Percentiles rank a stretch among this genome's conserved stretches.
These are phyloP conservation scores for Aspergillus carlsbadensis DNA, from an alignment of 495 filamentous ascomycete species.

Conservation along the genomic window DNA sequence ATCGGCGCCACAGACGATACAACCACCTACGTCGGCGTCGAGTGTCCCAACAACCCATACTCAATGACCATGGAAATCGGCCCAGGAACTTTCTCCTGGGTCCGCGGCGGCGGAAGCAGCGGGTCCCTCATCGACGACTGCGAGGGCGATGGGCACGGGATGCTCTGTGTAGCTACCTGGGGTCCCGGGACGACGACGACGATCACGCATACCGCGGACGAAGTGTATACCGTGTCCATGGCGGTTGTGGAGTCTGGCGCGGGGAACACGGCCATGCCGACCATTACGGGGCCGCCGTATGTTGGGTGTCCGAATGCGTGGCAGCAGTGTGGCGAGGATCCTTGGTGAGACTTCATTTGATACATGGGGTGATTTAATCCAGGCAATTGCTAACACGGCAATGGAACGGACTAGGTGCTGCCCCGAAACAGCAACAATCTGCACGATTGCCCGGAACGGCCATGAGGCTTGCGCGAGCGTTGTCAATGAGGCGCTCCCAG, in stretches of 20 bases:
- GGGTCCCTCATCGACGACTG: not conserved
- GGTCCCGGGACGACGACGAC: not conserved
- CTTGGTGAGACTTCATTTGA: no score
- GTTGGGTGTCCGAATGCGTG: not conserved
- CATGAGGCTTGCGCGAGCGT: conserved; percentile 3
- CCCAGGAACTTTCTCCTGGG: not conserved
- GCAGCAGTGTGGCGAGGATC: not conserved
- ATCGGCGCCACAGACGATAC: not conserved
- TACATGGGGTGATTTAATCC: no score
- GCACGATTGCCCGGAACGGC: not conserved
- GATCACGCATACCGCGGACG: not conserved
- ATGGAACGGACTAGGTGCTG: conserved; percentile 5
- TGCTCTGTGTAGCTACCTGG: not conserved
- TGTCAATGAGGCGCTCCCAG: not conserved
- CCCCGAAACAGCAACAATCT: not conserved
- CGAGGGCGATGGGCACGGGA: not conserved
- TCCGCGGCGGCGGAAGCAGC: not conserved
- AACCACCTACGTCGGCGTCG: not conserved
- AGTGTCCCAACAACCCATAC: not conserved
- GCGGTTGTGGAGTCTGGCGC: not conserved
- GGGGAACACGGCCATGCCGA: not conserved
- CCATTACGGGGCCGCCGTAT: not conserved
- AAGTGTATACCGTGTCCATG: not conserved
- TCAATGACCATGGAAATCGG: not conserved
- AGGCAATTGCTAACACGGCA: no score